Evolutionary conservation across 192 early-diverging fungal species (phyloP).

Genomic region (Backusella luteola): DNA sequence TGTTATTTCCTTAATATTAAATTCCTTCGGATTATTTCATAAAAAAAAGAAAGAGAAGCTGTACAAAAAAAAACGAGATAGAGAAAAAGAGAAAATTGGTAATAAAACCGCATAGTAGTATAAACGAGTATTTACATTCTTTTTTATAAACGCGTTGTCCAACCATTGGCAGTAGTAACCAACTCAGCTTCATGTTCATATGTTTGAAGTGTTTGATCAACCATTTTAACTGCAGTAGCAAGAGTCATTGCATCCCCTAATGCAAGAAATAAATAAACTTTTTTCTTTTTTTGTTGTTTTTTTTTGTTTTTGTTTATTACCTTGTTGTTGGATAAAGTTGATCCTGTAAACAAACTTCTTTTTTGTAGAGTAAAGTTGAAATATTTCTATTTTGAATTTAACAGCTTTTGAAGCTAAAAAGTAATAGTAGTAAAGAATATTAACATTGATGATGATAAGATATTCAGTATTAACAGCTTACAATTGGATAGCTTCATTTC

Average conservation of each 20-base stretch:
- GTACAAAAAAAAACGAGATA: background rate
- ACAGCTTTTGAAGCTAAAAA: constrained; percentile 15
- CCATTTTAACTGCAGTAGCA: constrained; percentile 15
- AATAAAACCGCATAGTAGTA: background rate
- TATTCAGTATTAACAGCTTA: background rate
- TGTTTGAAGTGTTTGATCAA: constrained; percentile 15
- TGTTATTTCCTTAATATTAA: background rate
- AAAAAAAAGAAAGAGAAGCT: background rate
- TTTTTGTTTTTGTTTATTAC: background rate
- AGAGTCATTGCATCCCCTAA: constrained; percentile 25
- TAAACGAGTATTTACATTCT: background rate
- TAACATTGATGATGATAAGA: background rate
- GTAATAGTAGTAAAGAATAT: background rate
- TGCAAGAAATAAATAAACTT: background rate
- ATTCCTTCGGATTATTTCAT: background rate
- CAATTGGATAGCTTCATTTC: constrained; percentile 24
- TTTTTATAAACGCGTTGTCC: constrained; percentile 7
- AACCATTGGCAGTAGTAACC: constrained; percentile 24
- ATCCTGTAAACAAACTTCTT: constrained; percentile 11
- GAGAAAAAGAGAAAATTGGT: background rate
- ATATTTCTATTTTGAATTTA: constrained; percentile 21
- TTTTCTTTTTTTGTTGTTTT: background rate
- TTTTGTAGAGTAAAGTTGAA: constrained; percentile 2
- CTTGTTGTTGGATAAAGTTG: constrained; percentile 32
- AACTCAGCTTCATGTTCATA: constrained; percentile 30